phyloP scores from a whole-genome alignment of 2,329 filamentous ascomycete species.

The Trichoderma atrobrunneum region DNA sequence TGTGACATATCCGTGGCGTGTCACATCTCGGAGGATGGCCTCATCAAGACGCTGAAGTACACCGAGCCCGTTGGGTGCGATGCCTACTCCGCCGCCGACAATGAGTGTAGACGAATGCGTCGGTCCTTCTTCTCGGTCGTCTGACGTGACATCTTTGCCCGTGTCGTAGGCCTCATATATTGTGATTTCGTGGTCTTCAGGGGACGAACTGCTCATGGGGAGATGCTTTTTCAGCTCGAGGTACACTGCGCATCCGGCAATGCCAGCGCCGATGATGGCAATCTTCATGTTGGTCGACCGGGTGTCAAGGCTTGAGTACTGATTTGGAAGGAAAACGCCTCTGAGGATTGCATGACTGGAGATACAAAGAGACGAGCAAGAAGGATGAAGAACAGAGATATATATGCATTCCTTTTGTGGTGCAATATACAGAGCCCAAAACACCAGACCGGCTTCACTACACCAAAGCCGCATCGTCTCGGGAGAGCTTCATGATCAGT shows the following conservation, averaged over 20 bases:
- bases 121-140: conserved; percentile 22
- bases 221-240: conserved; percentile 27
- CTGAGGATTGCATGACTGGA: too few relatives aligned
- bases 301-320: background rate
- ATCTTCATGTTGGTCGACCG: conserved; percentile 23
- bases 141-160: conserved; percentile 20
- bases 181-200: conserved; percentile 22
- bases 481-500: conserved; percentile 2
- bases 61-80: conserved; percentile 27
- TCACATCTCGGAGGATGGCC: conserved; percentile 24
- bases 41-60: conserved; percentile 28
- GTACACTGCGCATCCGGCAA: conserved; percentile 27
- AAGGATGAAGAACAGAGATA: background rate
- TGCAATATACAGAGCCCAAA: background rate
- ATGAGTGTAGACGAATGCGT: conserved; percentile 27
- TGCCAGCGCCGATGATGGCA: conserved; percentile 28
- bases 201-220: background rate
- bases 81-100: conserved; percentile 27
- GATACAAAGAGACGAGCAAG: background rate
- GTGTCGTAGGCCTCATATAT: conserved; percentile 29
- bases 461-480: background rate
- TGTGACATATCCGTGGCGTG: conserved; percentile 25
- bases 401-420: background rate
- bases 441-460: background rate
- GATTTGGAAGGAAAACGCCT: background rate